phyloP scores from a whole-genome alignment of 352 stramenopile genomes.

The Globisporangium okanoganense region DNA sequence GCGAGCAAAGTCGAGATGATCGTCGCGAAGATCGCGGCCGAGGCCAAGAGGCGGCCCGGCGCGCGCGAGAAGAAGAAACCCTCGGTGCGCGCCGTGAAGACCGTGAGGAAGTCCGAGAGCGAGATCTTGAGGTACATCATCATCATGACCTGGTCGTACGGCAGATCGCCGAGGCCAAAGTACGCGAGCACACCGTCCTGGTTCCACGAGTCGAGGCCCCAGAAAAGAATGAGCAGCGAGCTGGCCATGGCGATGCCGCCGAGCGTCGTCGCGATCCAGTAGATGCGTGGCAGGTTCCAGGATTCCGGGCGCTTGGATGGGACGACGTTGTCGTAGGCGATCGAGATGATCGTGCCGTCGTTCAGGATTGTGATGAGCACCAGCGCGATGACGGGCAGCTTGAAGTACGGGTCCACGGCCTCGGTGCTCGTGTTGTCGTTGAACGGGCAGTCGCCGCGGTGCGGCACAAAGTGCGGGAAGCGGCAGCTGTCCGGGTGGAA shows the following conservation, averaged over 20 bases:
- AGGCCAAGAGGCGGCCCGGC: slow-evolving; percentile 68
- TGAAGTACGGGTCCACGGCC: slow-evolving; percentile 78
- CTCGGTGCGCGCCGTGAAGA: slow-evolving; percentile 87
- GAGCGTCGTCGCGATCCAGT: slow-evolving; percentile 47
- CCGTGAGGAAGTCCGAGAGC: slow-evolving; percentile 91
- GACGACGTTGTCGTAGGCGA: slow-evolving; percentile 86
- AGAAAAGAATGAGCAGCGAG: slow-evolving; percentile 84
- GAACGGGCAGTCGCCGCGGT: slow-evolving; percentile 44
- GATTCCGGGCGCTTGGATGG: slow-evolving; percentile 60
- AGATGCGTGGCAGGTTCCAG: slow-evolving; percentile 73
- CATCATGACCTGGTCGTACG: slow-evolving; percentile 89
- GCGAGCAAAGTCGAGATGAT: slow-evolving; percentile 77
- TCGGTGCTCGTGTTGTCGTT: slow-evolving; percentile 36
- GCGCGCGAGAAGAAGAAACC: slow-evolving; percentile 77
- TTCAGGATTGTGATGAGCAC: slow-evolving; percentile 95
- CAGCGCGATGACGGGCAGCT: slow-evolving; percentile 91
- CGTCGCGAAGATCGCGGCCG: slow-evolving; percentile 73
- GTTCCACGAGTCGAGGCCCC: slow-evolving; percentile 84
- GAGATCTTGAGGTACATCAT: slow-evolving; percentile 95
- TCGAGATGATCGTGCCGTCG: slow-evolving; percentile 92
- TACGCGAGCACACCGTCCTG: slow-evolving; percentile 49
- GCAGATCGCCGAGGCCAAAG: slow-evolving; percentile 60
- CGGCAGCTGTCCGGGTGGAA: slow-evolving; percentile 81
- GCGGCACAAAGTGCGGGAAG: slow-evolving; percentile 65
- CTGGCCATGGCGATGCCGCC: slow-evolving; percentile 75